These are phyloP conservation scores for Clitopilus hobsonii DNA, from an alignment of 768 basidiomycete genomes.

Conservation along the genomic window DNA sequence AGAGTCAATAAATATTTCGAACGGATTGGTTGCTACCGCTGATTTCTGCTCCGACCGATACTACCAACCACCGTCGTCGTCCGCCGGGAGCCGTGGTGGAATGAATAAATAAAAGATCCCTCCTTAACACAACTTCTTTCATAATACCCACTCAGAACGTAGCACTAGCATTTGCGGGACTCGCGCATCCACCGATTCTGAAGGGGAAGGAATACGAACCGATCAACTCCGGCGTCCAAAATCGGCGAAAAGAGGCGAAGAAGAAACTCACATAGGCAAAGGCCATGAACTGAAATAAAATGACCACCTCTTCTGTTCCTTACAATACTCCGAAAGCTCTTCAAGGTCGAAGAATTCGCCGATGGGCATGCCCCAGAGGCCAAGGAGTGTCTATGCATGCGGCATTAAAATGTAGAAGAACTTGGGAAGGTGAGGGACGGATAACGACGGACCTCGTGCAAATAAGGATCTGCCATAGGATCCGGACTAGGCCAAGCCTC, in stretches of 20 bases:
- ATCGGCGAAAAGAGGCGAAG: neutral
- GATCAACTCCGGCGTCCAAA: neutral
- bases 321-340: conserved; percentile 48
- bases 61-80: no score
- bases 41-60: no score
- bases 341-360: conserved; percentile 70
- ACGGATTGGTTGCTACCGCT: no score
- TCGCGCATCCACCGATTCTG: conserved; percentile 10
- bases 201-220: neutral
- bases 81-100: no score
- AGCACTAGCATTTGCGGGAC: conserved; percentile 7
- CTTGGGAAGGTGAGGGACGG: conserved; percentile 46
- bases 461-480: conserved; percentile 25
- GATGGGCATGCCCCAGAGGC: conserved; percentile 72
- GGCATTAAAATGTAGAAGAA: neutral
- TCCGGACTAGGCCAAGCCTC: conserved; percentile 59
- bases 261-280: conserved; percentile 49
- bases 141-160: neutral
- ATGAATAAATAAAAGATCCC: no score
- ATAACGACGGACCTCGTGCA: conserved; percentile 50
- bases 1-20: no score
- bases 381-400: conserved; percentile 15
- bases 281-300: conserved; percentile 77
- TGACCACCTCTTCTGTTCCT: conserved; percentile 52
- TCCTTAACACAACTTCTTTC: neutral